Evolutionary conservation across 176 grass and related monocot genomes (phyloP).

Genomic region (Triticum timopheevii): DNA sequence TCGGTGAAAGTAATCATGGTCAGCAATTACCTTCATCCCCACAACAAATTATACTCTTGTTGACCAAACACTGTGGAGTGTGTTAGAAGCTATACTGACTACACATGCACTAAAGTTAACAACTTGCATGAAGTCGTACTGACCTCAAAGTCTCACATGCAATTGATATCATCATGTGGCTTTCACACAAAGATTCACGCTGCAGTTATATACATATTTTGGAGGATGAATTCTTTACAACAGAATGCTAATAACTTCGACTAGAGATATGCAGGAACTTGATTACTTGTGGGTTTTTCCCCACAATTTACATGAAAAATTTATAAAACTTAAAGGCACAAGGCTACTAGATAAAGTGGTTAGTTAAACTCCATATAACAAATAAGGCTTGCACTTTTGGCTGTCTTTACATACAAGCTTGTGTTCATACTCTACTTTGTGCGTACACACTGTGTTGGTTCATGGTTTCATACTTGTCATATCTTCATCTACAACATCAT

Average conservation of each 20-base stretch:
- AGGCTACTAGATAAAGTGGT: background rate
- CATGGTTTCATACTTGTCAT: constrained; percentile 27
- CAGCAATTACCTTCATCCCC: background rate
- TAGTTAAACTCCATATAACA: background rate
- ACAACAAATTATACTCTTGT: background rate
- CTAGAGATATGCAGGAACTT: background rate
- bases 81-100: constrained; percentile 30
- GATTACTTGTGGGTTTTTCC: background rate
- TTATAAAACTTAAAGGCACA: background rate
- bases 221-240: background rate
- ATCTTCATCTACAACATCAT: background rate
- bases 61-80: constrained; percentile 15
- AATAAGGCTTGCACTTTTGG: background rate
- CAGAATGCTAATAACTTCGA: background rate
- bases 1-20: background rate
- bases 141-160: constrained; percentile 12
- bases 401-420: background rate
- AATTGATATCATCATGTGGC: constrained; percentile 32
- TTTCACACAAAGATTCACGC: constrained; percentile 15
- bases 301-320: background rate
- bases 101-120: constrained; percentile 41
- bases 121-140: background rate
- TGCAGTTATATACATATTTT: background rate
- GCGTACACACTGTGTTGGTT: constrained; percentile 20
- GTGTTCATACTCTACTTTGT: constrained; percentile 27